Conservation (phyloP, 202 grass and related monocot species). For the Sporobolus alterniflorus region DNA sequence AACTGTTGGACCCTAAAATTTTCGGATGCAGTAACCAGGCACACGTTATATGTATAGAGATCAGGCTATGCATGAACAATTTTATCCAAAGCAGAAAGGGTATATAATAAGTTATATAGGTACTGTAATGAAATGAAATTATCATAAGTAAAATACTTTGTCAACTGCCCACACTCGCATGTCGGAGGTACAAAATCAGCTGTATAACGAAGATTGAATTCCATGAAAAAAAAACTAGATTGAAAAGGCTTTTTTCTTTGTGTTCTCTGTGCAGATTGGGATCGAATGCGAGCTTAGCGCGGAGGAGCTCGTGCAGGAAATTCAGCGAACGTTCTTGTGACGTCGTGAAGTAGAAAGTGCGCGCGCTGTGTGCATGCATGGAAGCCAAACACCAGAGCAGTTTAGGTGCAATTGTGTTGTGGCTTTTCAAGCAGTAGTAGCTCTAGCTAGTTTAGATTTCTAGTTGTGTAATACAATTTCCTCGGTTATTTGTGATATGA, state of each 20-base stretch:
- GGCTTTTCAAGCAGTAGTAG: background rate
- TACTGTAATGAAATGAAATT: too few species aligned
- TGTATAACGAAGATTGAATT: too few species aligned
- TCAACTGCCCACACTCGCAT: too few species aligned
- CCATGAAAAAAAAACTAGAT: too few species aligned
- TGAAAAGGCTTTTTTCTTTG: background rate
- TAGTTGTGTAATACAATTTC: background rate
- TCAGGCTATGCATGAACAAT: slow-evolving; percentile 6
- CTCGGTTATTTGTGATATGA: background rate
- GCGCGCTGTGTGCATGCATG: background rate
- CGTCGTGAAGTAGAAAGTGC: background rate
- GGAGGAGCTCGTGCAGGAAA: slow-evolving; percentile 73
- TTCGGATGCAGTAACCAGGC: background rate
- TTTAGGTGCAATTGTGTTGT: background rate
- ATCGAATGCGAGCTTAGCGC: slow-evolving; percentile 83
- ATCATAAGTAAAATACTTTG: too few species aligned
- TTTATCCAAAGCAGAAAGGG: background rate
- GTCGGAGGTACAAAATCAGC: too few species aligned
- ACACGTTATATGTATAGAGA: background rate
- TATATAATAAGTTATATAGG: background rate
- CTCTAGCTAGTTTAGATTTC: background rate
- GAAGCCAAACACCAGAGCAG: background rate
- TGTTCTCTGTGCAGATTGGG: slow-evolving; percentile 61
- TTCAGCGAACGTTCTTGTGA: slow-evolving; percentile 69
- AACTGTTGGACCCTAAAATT: background rate